phyloP scores from a whole-genome alignment of 805 yeast genomes.

The Ogataea nonfermentans region DNA sequence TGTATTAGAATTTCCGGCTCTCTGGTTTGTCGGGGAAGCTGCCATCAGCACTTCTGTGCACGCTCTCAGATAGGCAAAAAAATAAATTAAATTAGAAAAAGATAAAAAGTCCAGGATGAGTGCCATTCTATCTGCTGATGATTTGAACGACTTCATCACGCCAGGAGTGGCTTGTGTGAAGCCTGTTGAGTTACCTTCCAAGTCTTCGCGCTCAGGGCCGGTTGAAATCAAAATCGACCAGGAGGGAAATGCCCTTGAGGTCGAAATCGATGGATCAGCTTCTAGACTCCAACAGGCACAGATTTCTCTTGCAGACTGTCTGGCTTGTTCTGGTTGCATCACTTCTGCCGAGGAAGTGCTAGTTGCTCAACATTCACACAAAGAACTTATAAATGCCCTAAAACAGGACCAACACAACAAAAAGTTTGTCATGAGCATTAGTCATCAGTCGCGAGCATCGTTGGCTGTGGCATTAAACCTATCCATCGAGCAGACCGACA shows the following conservation, averaged over 20 bases:
- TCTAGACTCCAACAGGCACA: conserved; percentile 71
- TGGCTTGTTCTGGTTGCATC: conserved; percentile 96
- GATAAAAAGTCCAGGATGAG: conserved; percentile 51
- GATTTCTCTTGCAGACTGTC: conserved; percentile 85
- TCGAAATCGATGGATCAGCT: conserved; percentile 53
- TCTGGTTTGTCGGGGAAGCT: conserved; percentile 4
- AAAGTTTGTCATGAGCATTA: conserved; percentile 68
- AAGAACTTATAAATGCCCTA: conserved; percentile 65
- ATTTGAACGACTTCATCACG: conserved; percentile 87
- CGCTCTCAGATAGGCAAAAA: conserved; percentile 11
- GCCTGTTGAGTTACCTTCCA: conserved; percentile 54
- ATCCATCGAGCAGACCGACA: conserved; percentile 57
- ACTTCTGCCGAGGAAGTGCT: conserved; percentile 96
- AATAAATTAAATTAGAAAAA: conserved; percentile 1
- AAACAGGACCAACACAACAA: conserved; percentile 33
- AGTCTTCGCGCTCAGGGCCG: conserved; percentile 25
- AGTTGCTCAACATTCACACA: conserved; percentile 86
- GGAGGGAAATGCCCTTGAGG: conserved; percentile 64
- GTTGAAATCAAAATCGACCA: conserved; percentile 57
- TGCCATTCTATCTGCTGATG: conserved; percentile 83
- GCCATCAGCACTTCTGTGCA: conserved; percentile 2
- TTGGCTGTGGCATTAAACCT: conserved; percentile 65
- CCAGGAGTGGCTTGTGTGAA: conserved; percentile 95
- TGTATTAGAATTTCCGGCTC: not conserved
- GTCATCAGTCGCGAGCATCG: conserved; percentile 85